Evolutionary conservation across 1,284 basidiomycete species (phyloP).

Genomic region (Trichosporon asahii): DNA sequence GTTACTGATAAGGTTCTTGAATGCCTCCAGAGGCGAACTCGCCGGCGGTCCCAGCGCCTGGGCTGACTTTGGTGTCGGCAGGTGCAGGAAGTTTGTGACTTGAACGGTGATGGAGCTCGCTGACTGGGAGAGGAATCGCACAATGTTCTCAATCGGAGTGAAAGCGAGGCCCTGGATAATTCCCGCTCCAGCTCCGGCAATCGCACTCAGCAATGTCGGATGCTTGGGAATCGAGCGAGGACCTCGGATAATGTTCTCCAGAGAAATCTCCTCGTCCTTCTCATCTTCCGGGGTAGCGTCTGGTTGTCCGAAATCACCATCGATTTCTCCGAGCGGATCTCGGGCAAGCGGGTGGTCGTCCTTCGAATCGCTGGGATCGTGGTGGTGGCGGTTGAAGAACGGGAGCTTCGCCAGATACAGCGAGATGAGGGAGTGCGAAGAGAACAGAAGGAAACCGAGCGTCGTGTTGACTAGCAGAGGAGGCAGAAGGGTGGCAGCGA

Average conservation of each 20-base stretch:
- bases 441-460: constrained; percentile 50
- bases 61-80: constrained; percentile 26
- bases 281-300: constrained; percentile 5
- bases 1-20: constrained; percentile 37
- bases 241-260: constrained; percentile 42
- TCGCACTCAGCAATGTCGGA: constrained; percentile 45
- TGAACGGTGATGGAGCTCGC: constrained; percentile 29
- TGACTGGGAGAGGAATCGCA: constrained; percentile 41
- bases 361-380: constrained; percentile 10
- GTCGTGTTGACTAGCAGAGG: constrained; percentile 49
- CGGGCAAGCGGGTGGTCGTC: constrained; percentile 16
- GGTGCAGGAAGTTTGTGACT: constrained; percentile 26
- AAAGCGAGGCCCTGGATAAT: constrained; percentile 48
- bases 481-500: constrained; percentile 43
- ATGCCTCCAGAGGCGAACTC: constrained; percentile 34
- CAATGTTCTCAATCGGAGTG: constrained; percentile 51
- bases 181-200: constrained; percentile 48
- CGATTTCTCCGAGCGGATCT: constrained; percentile 21
- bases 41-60: constrained; percentile 24
- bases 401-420: constrained; percentile 41
- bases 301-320: constrained; percentile 23
- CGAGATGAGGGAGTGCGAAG: constrained; percentile 48
- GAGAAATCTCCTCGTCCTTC: constrained; percentile 40
- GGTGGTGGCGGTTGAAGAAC: constrained; percentile 36
- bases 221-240: constrained; percentile 44